Base-by-base conservation (phyloP, 148 eudicot species). In the Hydrangea macrophylla region DNA sequence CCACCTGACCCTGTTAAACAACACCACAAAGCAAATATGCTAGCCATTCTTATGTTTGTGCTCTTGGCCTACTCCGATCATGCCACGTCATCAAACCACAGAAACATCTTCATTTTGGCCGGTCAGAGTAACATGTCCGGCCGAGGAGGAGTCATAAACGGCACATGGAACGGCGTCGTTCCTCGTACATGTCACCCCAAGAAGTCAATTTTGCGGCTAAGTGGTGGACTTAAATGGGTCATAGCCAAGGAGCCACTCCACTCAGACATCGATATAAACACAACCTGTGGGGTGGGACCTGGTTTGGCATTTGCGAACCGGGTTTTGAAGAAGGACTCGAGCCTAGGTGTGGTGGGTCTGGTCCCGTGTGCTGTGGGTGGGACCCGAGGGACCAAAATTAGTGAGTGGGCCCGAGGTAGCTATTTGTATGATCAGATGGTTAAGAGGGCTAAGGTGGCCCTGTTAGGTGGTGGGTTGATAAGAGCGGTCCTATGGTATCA, bases 51-150 rank as follows among this genome's bases (percentile, higher is more conserved):
- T n/a, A n/a, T n/a, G n/a, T n/a, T n/a, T n/a, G n/a, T n/a, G n/a
- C n/a, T n/a, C n/a, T n/a, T n/a, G n/a, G n/a, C n/a, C n/a, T n/a
- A n/a, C n/a, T n/a, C n/a, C n/a, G n/a, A n/a, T n/a, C n/a, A n/a
- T n/a, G n/a, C n/a, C n/a, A n/a, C n/a, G n/a, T n/a, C n/a, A n/a
- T n/a, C n/a, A n/a, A n/a, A n/a, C n/a, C n/a, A n/a, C n/a, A n/a
- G n/a, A 18, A 44, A 66, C 72, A 75, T 81, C 42, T 78, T 75
- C 65, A 70, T 81, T 27, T 58, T 78, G 55, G 82, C 82, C 0
- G 85, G 85, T 4, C 85, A 81, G 30, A 81, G 85, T 64, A 81
- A 79, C 73, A 82, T 82, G 82, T 69, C 82, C 1, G 85, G 85
- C 51, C 77, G 85, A 30, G 85, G 85, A 6, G 85, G 85, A 3